Base-by-base conservation (phyloP, 306 rosid genomes). In the Lablab purpureus region DNA sequence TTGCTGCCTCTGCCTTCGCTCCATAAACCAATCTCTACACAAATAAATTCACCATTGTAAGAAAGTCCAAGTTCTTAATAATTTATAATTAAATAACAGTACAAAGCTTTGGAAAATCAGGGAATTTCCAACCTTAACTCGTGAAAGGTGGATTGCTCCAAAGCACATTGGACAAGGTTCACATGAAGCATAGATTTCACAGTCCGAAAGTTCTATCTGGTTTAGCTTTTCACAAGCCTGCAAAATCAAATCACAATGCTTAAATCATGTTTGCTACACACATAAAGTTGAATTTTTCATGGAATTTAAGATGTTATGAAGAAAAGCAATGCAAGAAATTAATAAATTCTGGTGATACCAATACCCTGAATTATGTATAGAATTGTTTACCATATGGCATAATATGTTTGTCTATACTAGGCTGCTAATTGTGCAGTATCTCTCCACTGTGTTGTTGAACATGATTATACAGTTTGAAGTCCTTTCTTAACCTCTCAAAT, bases 101-200 rank as follows among this genome's bases (percentile, higher is more conserved):
- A n/a, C n/a, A 37, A 9, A 37, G 11, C 43, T 37, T 37, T 7
- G 43, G 11, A 37, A 37, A 37, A 37, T 7, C 43, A 37, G 43
- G 0, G 43, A 10, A 37, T 8, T 7, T 37, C 12, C 3, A 72
- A 95, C 98, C 99, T 95, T 95, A 25, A 92, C 79, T 79, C 99
- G 81, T 59, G 99, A 95, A 47, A 95, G 99, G 80, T 95, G 99
- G 65, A 95, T 95, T 18, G 99, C 99, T 19, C 99, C 99, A 43
- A 92, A 94, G 87, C 99, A 94, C 99, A 91, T 92, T 51, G 99
- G 99, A 71, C 99, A 95, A 63, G 99, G 99, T 82, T 95, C 99
- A 37, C 99, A 95, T 6, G 99, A 95, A 36, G 99, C 84, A 80
- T 95, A 95, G 55, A 95, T 90, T 81, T 95, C 99, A 62, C 99